Evolutionary conservation across 2,329 filamentous ascomycete species (phyloP).

Genomic region (Colletotrichum destructivum): DNA sequence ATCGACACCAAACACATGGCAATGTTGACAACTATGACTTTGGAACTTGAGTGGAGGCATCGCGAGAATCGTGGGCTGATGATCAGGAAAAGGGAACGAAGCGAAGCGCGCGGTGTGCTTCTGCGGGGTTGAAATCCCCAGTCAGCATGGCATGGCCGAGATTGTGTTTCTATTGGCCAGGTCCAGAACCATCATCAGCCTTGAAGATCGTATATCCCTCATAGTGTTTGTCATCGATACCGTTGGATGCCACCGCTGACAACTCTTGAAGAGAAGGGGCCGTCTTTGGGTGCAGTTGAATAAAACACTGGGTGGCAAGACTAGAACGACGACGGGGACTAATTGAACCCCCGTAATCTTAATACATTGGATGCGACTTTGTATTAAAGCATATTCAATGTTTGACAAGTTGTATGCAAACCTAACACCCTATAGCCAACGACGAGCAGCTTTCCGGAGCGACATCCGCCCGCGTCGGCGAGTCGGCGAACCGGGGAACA

Average conservation of each 20-base stretch:
- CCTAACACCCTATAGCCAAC: neutral
- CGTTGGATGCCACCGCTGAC: too few relatives aligned
- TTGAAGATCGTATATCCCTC: neutral
- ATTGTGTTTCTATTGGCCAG: neutral
- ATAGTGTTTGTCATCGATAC: too few relatives aligned
- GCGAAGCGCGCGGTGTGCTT: neutral
- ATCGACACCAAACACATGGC: neutral
- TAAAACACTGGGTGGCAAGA: too few relatives aligned
- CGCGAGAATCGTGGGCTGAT: neutral
- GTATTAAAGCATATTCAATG: too few relatives aligned
- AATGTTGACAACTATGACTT: neutral
- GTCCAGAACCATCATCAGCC: neutral
- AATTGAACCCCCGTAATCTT: too few relatives aligned
- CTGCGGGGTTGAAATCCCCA: neutral
- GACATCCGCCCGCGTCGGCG: conserved; percentile 19
- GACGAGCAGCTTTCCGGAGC: neutral
- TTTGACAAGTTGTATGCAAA: neutral
- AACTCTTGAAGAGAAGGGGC: too few relatives aligned
- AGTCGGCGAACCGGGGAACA: conserved; percentile 15
- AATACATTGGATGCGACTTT: too few relatives aligned
- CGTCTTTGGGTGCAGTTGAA: too few relatives aligned
- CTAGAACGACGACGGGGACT: too few relatives aligned
- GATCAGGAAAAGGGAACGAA: neutral
- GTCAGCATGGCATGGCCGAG: neutral
- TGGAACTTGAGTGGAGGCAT: neutral